phyloP scores from a whole-genome alignment of 2,329 filamentous ascomycete genomes.

The Pseudogymnoascus sp. region DNA sequence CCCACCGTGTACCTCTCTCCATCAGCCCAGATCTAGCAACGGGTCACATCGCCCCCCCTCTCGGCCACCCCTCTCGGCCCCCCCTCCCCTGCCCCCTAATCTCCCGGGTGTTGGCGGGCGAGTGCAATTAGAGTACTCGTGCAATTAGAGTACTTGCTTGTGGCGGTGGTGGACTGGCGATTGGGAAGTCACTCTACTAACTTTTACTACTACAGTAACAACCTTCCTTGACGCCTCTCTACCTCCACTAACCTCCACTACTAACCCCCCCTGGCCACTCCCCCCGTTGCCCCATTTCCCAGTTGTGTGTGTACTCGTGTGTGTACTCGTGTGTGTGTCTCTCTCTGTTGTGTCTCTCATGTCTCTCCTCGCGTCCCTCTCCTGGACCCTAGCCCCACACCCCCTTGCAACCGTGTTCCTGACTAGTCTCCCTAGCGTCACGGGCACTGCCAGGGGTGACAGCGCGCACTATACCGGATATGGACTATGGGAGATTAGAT shows the following conservation, averaged over 20 bases:
- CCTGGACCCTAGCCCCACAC: background rate
- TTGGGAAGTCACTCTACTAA: no score
- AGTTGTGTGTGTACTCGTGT: background rate
- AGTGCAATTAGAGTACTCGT: background rate
- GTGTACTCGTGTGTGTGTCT: no score
- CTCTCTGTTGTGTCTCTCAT: no score
- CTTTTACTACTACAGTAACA: no score
- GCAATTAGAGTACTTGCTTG: background rate
- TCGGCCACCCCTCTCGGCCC: no score
- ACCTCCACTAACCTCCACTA: no score
- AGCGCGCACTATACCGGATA: background rate
- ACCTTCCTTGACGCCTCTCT: no score
- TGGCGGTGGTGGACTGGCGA: no score
- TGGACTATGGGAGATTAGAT: background rate
- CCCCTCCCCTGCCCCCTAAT: background rate
- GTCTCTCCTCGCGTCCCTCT: background rate
- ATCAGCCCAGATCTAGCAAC: background rate
- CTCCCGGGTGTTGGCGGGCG: background rate
- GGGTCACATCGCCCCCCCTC: no score
- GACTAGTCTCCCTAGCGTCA: background rate
- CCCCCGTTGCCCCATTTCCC: background rate
- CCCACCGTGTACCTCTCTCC: background rate
- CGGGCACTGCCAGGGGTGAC: background rate
- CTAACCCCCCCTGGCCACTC: background rate
- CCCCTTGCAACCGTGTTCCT: background rate